These are phyloP conservation scores for Carex cristatella DNA, from an alignment of 176 grass and related monocot genomes.

Conservation along the genomic window DNA sequence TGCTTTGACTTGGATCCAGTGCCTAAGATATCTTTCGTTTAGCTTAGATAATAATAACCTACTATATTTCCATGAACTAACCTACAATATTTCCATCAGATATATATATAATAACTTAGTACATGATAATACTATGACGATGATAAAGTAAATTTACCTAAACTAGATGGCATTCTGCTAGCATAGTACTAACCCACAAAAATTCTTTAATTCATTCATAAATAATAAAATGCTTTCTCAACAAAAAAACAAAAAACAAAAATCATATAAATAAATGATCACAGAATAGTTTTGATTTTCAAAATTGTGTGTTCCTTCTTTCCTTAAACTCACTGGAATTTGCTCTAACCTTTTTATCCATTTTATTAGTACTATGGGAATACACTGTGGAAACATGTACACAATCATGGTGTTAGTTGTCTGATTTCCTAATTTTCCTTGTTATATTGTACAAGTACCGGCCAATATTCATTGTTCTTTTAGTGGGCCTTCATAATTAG, in stretches of 20 bases:
- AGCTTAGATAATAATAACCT: neutral
- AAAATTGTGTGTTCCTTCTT: neutral
- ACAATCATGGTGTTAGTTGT: neutral
- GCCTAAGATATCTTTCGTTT: neutral
- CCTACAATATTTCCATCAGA: neutral
- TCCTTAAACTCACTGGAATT: neutral
- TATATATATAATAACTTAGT: neutral
- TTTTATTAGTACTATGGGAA: neutral
- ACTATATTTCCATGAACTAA: neutral
- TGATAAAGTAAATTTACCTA: neutral
- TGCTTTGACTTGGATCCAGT: conserved; percentile 13
- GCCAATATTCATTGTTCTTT: neutral
- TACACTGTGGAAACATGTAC: neutral
- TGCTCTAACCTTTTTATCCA: neutral
- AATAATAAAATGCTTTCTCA: too few relatives aligned
- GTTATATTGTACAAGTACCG: neutral
- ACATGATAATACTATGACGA: neutral
- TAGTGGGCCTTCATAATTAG: neutral
- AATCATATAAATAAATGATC: neutral
- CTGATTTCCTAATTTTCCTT: neutral
- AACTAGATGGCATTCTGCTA: neutral
- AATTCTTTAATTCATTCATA: neutral
- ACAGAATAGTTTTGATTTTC: neutral
- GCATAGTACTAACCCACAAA: neutral
- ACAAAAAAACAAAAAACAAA: neutral